These are phyloP conservation scores for Lactuca sativa DNA, from an alignment of 129 eudicot species.

Conservation along the genomic window DNA sequence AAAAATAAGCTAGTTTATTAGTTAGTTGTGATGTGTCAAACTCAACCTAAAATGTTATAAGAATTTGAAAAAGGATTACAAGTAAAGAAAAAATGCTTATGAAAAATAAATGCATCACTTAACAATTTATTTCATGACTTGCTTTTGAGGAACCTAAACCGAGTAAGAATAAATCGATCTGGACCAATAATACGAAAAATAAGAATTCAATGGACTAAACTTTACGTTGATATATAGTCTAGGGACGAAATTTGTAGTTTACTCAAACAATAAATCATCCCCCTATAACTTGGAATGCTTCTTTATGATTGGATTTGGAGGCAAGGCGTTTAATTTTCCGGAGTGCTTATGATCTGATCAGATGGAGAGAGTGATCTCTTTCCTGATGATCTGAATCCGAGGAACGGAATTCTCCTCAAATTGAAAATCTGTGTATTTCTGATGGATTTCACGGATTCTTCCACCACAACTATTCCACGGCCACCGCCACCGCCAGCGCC, in stretches of 20 bases:
- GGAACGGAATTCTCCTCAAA: background rate
- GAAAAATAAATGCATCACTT: too few relatives aligned
- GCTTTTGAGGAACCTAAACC: background rate
- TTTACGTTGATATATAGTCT: background rate
- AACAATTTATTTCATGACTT: too few relatives aligned
- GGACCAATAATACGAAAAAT: background rate
- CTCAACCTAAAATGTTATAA: too few relatives aligned
- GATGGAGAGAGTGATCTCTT: background rate
- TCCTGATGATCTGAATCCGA: constrained; percentile 21
- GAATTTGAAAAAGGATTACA: background rate
- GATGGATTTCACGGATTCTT: constrained; percentile 27
- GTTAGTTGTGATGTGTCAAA: too few relatives aligned
- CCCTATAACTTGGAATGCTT: background rate
- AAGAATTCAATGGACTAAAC: background rate
- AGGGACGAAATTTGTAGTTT: background rate
- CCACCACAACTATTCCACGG: constrained; percentile 30
- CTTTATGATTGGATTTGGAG: constrained; percentile 10
- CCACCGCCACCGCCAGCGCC: constrained; percentile 15
- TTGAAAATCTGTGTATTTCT: constrained; percentile 9
- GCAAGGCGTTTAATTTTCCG: constrained; percentile 15
- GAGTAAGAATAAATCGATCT: too few relatives aligned
- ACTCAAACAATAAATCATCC: background rate
- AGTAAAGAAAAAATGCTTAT: too few relatives aligned
- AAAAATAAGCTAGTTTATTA: too few relatives aligned
- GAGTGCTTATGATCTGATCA: constrained; percentile 20